Percentiles rank a stretch among this genome's conserved stretches.
Evolutionary conservation across 1,284 basidiomycete species (phyloP).

Genomic region (Lignosus rhinocerotis): DNA sequence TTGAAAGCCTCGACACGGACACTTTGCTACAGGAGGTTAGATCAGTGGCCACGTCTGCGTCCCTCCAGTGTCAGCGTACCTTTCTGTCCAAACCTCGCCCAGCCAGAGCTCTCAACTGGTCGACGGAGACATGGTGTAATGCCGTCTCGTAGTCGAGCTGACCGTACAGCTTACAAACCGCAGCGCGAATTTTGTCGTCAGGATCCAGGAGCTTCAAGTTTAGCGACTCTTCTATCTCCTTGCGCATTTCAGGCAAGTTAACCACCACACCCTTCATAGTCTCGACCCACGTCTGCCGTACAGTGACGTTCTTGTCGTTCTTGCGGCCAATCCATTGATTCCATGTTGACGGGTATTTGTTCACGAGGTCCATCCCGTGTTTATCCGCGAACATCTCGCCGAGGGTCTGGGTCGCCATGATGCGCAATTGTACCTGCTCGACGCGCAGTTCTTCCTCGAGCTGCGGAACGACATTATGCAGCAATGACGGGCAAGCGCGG

Average conservation of each 20-base stretch:
- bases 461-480: constrained; percentile 91
- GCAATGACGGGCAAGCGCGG: constrained; percentile 75
- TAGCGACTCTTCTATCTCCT: constrained; percentile 73
- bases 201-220: constrained; percentile 77
- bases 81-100: constrained; percentile 86
- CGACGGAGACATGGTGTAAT: constrained; percentile 76
- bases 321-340: constrained; percentile 79
- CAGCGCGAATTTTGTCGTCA: constrained; percentile 89
- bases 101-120: constrained; percentile 65
- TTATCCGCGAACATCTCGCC: constrained; percentile 90
- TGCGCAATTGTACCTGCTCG: constrained; percentile 72
- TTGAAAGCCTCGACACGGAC: constrained; percentile 85
- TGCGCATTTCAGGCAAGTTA: constrained; percentile 69
- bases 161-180: constrained; percentile 81
- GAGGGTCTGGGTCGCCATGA: constrained; percentile 81
- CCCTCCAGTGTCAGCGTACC: constrained; percentile 41
- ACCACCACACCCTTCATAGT: constrained; percentile 62
- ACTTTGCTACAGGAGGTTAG: constrained; percentile 44
- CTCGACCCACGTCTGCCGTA: constrained; percentile 84
- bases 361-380: constrained; percentile 71
- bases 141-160: constrained; percentile 90
- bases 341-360: constrained; percentile 87
- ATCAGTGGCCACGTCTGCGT: neutral
- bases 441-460: constrained; percentile 89
- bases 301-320: constrained; percentile 73